Base-by-base conservation (phyloP, 495 filamentous ascomycete genomes). In the Aspergillus ostianus region DNA sequence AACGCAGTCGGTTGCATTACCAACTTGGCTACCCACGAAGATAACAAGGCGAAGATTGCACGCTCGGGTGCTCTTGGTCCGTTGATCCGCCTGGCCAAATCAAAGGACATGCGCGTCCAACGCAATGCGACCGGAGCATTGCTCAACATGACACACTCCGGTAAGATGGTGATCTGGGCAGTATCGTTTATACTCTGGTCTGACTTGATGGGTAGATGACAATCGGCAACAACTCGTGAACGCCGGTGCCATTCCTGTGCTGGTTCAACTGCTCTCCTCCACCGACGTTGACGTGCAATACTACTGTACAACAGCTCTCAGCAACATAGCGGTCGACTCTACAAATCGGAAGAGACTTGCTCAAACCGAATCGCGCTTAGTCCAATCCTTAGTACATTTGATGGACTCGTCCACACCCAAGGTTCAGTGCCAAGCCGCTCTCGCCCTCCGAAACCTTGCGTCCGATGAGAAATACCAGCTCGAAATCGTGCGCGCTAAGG, bases 1-100 rank as follows among this genome's bases (percentile, higher is more conserved):
- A 98, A 98, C 71, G 94, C 94, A 36, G 94, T 98, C 52, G 94
- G 94, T 47, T 98, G 94, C 77, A 98, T 98, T 67, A 98, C 94
- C 5, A 98, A 98, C 69, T 75, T 98, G 29, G 94, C 94, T 59
- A 98, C 94, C 1, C 94, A 98, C 67, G 94, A 98, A 75, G 94
- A 98, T 56, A 98, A 98, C 76, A 98, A 98, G 79, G 91, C 95
- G 47, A 97, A 95, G 76, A 98, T 98, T 67, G 95, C 94, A 63
- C 86, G 91, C 49, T 98, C 95, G 12, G 94, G 95, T 26, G 95
- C 94, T 44, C 78, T 98, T 62, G 89, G 86, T 17, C 95, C 94
- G 7, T 77, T 98, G 56, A 98, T 95, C 29, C 83, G 90, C 58
- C 79, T 98, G 49, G 94, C 94, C 54, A 97, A 94, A 73, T 97